Conservation (phyloP, 2,329 filamentous ascomycete species). For the Arthroderma uncinatum region DNA sequence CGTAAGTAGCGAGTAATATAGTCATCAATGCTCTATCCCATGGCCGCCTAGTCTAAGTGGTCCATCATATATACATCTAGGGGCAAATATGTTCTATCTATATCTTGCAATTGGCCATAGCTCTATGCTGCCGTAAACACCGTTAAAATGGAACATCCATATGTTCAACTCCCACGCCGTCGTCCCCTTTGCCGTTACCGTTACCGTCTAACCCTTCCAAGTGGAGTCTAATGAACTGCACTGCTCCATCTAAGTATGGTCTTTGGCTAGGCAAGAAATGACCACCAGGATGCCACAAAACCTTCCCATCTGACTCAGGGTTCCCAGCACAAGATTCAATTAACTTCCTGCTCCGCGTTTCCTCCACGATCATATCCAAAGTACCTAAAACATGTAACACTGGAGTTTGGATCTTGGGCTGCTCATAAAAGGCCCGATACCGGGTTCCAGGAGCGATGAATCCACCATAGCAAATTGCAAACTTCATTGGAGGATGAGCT, state of each 20-base stretch:
- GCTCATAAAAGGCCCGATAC: conserved; percentile 59
- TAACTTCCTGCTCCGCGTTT: conserved; percentile 56
- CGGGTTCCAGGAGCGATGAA: conserved; percentile 54
- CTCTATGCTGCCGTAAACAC: background rate
- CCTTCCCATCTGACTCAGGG: conserved; percentile 41
- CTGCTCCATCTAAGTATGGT: conserved; percentile 66
- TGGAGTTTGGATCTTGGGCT: conserved; percentile 61
- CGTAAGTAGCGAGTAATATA: background rate
- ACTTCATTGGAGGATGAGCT: conserved; percentile 50
- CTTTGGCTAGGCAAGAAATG: conserved; percentile 80
- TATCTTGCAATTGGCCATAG: background rate
- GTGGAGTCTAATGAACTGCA: conserved; percentile 55
- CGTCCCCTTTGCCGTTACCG: conserved; percentile 10
- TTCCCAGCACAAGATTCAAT: conserved; percentile 52
- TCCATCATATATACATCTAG: conserved; percentile 2
- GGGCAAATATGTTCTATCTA: background rate
- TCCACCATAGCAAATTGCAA: conserved; percentile 66
- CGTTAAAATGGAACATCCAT: conserved; percentile 57
- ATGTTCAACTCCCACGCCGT: conserved; percentile 51
- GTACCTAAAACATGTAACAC: conserved; percentile 72
- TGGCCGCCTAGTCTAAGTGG: background rate
- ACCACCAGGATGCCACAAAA: conserved; percentile 70
- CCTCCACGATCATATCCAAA: conserved; percentile 79
- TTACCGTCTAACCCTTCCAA: conserved; percentile 36
- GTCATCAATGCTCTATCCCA: background rate